A percentile compares a stretch with the other conserved stretches of the same genome.
Evolutionary conservation across 2,329 filamentous ascomycete species (phyloP).

Genomic region (Sphaerulina populicola): DNA sequence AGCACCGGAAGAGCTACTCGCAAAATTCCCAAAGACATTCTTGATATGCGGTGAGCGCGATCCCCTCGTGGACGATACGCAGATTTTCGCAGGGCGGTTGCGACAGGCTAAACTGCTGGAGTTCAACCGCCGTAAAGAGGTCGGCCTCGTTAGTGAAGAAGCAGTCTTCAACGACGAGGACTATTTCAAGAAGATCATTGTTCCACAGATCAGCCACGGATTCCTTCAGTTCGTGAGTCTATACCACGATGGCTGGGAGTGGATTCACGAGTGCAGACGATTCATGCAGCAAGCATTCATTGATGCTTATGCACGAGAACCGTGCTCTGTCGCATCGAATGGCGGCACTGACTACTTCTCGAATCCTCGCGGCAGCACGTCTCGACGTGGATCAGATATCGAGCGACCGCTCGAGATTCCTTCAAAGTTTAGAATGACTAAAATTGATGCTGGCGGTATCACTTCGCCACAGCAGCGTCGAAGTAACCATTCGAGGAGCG

Average conservation of each 20-base stretch:
- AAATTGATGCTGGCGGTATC: conserved; percentile 12
- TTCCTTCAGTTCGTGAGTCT: conserved; percentile 85
- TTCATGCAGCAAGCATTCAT: conserved; percentile 78
- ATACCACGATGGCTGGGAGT: conserved; percentile 83
- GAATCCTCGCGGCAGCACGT: conserved; percentile 10
- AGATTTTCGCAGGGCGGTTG: conserved; percentile 88
- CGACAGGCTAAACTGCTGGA: conserved; percentile 62
- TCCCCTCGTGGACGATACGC: conserved; percentile 90
- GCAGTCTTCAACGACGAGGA: conserved; percentile 55
- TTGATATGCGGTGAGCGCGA: conserved; percentile 93
- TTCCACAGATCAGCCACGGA: conserved; percentile 85
- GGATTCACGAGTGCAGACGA: conserved; percentile 65
- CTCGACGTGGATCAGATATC: conserved; percentile 50
- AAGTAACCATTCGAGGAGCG: conserved; percentile 6
- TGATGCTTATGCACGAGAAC: conserved; percentile 37
- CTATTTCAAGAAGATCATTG: conserved; percentile 65
- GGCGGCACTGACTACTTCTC: conserved; percentile 23
- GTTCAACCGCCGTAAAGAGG: conserved; percentile 48
- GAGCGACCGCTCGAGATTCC: conserved; percentile 76
- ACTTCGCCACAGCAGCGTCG: conserved; percentile 5
- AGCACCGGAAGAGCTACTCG: conserved; percentile 73
- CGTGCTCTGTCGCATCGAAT: conserved; percentile 14
- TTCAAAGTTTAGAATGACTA: conserved; percentile 24
- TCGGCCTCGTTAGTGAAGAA: conserved; percentile 44
- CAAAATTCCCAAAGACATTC: conserved; percentile 86